A percentile compares a stretch with the other conserved stretches of the same genome.
These are phyloP conservation scores for Cyclotella sp. DNA, from an alignment of 108 stramenopile genomes.

Conservation along the genomic window DNA sequence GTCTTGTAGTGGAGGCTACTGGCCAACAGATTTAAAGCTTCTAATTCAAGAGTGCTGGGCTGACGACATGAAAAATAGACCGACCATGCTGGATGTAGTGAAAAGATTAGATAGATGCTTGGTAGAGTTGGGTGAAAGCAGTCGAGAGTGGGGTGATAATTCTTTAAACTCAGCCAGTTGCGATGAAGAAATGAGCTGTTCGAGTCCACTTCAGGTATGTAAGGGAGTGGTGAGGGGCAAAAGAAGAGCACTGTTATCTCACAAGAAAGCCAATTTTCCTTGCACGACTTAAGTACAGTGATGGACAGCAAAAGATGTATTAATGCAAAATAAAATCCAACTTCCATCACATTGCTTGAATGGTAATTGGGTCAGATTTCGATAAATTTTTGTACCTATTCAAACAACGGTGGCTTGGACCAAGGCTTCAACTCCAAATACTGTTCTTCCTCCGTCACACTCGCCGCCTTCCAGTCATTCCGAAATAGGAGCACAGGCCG, in stretches of 20 bases:
- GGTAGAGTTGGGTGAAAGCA: conserved; percentile 10
- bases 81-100: conserved; percentile 27
- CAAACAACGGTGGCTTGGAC: conserved; percentile 78
- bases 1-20: conserved; percentile 7
- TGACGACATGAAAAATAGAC: conserved; percentile 31
- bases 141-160: not conserved
- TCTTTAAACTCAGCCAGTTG: not conserved
- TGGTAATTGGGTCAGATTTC: no score
- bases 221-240: no score
- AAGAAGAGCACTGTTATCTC: no score
- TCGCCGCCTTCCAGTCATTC: conserved; percentile 95
- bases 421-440: conserved; percentile 75
- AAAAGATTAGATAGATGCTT: conserved; percentile 29
- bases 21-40: conserved; percentile 29
- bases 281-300: no score
- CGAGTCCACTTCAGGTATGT: no score
- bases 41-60: conserved; percentile 43
- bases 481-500: conserved; percentile 93
- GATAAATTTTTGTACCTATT: conserved; percentile 13
- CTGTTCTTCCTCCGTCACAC: conserved; percentile 81
- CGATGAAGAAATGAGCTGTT: not conserved
- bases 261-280: no score
- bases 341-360: no score
- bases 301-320: no score
- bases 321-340: no score